Evolutionary conservation across 371 early-diverging fungal species (phyloP).

Genomic region (Mucor velutinosus): DNA sequence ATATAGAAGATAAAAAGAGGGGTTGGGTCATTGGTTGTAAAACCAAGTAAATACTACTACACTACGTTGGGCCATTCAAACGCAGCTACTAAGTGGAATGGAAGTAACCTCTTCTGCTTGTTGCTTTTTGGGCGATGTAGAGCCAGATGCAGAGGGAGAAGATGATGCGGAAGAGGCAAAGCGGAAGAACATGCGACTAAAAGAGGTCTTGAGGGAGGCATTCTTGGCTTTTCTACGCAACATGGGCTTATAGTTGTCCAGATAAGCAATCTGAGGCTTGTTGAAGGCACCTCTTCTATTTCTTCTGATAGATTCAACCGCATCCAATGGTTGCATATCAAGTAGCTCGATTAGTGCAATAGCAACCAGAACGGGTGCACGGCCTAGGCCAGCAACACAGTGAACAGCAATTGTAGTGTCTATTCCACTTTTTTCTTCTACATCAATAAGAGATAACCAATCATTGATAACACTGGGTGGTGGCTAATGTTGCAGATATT

Average conservation of each 20-base stretch:
- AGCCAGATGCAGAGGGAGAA: not conserved
- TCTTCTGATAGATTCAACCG: conserved; percentile 73
- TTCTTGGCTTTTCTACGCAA: conserved; percentile 25
- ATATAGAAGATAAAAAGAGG: not conserved
- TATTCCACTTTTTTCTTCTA: conserved; percentile 38
- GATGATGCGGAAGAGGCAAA: conserved; percentile 5
- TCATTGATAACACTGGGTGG: conserved; percentile 64
- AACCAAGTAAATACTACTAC: too few relatives aligned
- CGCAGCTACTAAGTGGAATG: conserved; percentile 22
- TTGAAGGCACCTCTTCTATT: conserved; percentile 85
- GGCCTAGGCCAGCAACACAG: conserved; percentile 85
- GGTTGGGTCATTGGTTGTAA: not conserved
- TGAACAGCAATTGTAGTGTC: conserved; percentile 78
- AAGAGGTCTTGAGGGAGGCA: conserved; percentile 17
- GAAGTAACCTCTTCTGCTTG: conserved; percentile 6
- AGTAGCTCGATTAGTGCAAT: conserved; percentile 82
- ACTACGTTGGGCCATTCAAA: not conserved
- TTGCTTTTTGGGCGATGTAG: not conserved
- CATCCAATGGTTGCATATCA: conserved; percentile 82
- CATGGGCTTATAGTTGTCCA: conserved; percentile 48
- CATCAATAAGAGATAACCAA: conserved; percentile 74
- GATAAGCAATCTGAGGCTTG: conserved; percentile 74
- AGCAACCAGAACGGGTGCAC: conserved; percentile 74
- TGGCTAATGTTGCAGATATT: conserved; percentile 45
- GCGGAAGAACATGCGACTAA: conserved; percentile 19